phyloP scores from a whole-genome alignment of 2,329 filamentous ascomycete genomes.

The Colletotrichum graminicola region DNA sequence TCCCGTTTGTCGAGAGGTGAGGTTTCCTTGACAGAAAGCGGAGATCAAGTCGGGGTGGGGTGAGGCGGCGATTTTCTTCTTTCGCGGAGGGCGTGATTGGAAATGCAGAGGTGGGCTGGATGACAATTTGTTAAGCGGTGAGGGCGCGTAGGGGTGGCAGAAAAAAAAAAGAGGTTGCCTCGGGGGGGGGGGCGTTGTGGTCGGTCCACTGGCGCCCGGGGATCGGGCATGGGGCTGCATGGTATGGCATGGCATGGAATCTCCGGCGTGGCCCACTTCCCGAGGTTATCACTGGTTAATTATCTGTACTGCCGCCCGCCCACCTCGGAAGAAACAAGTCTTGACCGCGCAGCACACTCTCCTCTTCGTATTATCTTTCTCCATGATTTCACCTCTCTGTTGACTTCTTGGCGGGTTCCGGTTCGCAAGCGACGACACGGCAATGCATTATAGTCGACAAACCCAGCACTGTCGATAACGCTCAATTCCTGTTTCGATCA shows the following conservation, averaged over 20 bases:
- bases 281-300: slow-evolving; percentile 32
- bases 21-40: background rate
- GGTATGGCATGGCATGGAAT: background rate
- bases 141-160: slow-evolving; percentile 27
- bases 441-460: slow-evolving; percentile 3
- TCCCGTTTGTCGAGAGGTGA: background rate
- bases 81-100: slow-evolving; percentile 16
- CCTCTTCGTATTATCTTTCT: slow-evolving; percentile 12
- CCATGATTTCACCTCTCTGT: background rate
- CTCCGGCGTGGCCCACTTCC: slow-evolving; percentile 36
- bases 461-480: slow-evolving; percentile 17
- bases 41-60: background rate
- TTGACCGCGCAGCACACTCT: slow-evolving; percentile 5
- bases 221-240: slow-evolving; percentile 4
- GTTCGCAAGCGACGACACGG: background rate
- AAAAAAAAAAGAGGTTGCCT: slow-evolving; percentile 31
- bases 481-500: background rate
- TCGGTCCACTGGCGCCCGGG: background rate
- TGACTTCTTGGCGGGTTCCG: background rate
- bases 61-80: slow-evolving; percentile 24
- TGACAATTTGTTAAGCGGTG: slow-evolving; percentile 41
- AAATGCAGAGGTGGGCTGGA: slow-evolving; percentile 32
- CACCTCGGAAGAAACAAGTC: slow-evolving; percentile 15
- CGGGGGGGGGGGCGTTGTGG: slow-evolving; percentile 18
- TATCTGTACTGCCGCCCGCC: background rate